These are phyloP conservation scores for Cladosporium cucumerinum DNA, from an alignment of 2,329 filamentous ascomycete species.

Conservation along the genomic window DNA sequence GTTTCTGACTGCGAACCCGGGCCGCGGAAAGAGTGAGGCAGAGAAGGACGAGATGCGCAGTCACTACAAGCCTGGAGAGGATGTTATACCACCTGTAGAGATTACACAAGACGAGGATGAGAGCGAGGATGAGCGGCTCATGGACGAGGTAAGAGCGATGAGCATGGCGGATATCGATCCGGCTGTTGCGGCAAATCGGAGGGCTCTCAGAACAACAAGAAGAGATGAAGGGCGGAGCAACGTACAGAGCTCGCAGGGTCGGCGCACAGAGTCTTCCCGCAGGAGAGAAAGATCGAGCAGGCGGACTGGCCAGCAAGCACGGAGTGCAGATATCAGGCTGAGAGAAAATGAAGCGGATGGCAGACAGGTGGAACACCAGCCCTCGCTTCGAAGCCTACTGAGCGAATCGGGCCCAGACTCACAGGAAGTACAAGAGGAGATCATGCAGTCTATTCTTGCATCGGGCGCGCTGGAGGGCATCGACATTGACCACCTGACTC, in stretches of 20 bases:
- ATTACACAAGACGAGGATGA: slow-evolving; percentile 52
- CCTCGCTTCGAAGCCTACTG: slow-evolving; percentile 79
- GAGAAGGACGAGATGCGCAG: slow-evolving; percentile 74
- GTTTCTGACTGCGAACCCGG: slow-evolving; percentile 76
- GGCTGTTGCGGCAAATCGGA: slow-evolving; percentile 14
- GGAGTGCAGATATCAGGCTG: slow-evolving; percentile 18
- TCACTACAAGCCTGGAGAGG: slow-evolving; percentile 78
- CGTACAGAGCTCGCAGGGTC: slow-evolving; percentile 8
- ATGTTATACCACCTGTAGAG: slow-evolving; percentile 65
- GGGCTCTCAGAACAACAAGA: slow-evolving; percentile 16
- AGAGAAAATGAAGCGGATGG: slow-evolving; percentile 25
- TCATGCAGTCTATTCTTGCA: slow-evolving; percentile 81
- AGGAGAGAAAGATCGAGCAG: slow-evolving; percentile 19
- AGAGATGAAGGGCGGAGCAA: slow-evolving; percentile 15
- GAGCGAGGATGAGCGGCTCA: slow-evolving; percentile 61
- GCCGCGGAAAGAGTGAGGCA: slow-evolving; percentile 62
- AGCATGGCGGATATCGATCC: slow-evolving; percentile 65
- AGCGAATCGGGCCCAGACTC: slow-evolving; percentile 74
- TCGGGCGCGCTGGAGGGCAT: slow-evolving; percentile 85
- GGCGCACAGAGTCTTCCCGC: background rate
- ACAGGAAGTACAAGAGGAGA: slow-evolving; percentile 79
- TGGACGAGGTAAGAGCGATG: slow-evolving; percentile 69
- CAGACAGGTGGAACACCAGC: slow-evolving; percentile 72
- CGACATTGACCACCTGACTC: slow-evolving; percentile 81
- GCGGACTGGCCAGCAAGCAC: slow-evolving; percentile 20